Conservation (phyloP, 306 rosid species). For the Hippophae rhamnoides region DNA sequence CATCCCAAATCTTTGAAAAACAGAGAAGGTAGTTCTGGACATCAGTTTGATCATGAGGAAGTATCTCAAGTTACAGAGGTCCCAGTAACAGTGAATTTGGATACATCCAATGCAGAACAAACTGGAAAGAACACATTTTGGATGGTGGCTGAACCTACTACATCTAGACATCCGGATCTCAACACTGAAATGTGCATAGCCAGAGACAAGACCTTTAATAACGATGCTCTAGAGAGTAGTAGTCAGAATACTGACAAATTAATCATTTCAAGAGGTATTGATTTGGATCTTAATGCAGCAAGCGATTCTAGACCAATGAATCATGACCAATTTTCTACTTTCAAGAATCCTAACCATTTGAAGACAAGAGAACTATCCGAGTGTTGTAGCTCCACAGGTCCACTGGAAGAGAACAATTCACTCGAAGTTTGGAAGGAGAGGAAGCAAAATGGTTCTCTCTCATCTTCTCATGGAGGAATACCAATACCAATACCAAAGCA, state of each 20-base stretch:
- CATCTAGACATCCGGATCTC: constrained; percentile 36
- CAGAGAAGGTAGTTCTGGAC: constrained; percentile 27
- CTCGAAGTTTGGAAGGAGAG: constrained; percentile 66
- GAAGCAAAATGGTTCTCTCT: constrained; percentile 86
- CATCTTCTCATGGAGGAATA: constrained; percentile 77
- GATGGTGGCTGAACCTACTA: constrained; percentile 11
- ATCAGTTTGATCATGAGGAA: constrained; percentile 26
- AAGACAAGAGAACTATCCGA: constrained; percentile 62
- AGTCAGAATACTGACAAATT: constrained; percentile 23
- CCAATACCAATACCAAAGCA: constrained; percentile 83
- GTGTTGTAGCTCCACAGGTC: constrained; percentile 74
- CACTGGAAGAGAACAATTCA: constrained; percentile 54
- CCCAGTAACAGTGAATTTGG: constrained; percentile 22
- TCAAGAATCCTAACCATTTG: constrained; percentile 24
- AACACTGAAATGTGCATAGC: constrained; percentile 32
- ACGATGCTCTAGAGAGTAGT: constrained; percentile 22
- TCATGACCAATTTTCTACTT: constrained; percentile 24
- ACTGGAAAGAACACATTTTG: constrained; percentile 13
- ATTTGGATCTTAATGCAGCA: constrained; percentile 58
- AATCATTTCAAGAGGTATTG: constrained; percentile 33
- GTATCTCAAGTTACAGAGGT: constrained; percentile 38
- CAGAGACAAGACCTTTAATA: constrained; percentile 18
- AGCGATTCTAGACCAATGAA: constrained; percentile 49
- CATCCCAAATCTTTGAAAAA: constrained; percentile 12
- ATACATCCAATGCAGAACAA: constrained; percentile 32